These are phyloP conservation scores for Dendrobium nobile DNA, from an alignment of 106 monocot genomes.

Conservation along the genomic window DNA sequence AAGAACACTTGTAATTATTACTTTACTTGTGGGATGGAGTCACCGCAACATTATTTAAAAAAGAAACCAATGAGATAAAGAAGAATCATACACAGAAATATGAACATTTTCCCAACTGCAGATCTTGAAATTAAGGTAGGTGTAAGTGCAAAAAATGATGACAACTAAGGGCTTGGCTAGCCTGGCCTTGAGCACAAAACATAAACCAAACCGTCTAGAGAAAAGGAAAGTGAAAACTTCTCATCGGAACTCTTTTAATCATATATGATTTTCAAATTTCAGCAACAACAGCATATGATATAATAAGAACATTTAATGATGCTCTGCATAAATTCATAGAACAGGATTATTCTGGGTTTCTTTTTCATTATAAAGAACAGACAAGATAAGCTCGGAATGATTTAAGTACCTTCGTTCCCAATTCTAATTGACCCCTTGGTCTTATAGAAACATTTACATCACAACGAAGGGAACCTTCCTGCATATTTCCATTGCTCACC, in stretches of 20 bases:
- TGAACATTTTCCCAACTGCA: neutral
- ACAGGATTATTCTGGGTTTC: neutral
- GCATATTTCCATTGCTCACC: conserved; percentile 96
- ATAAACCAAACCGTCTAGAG: neutral
- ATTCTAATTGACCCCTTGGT: conserved; percentile 58
- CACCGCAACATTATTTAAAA: neutral
- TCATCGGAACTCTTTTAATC: too few species aligned
- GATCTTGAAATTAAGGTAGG: neutral
- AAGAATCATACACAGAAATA: neutral
- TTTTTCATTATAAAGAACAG: neutral
- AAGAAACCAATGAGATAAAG: neutral
- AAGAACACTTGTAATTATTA: conserved; percentile 2
- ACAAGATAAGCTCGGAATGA: neutral
- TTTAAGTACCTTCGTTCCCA: conserved; percentile 82
- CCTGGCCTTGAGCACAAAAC: neutral
- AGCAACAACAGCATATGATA: neutral
- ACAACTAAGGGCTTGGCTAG: neutral
- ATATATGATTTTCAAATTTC: neutral
- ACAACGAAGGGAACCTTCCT: conserved; percentile 96
- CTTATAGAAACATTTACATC: conserved; percentile 95
- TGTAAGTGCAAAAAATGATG: neutral
- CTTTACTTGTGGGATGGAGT: neutral
- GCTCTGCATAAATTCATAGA: neutral
- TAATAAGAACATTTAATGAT: neutral
- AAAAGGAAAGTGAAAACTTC: too few species aligned